Evolutionary conservation across 495 filamentous ascomycete species (phyloP).

Genomic region (Xeromyces bisporus): DNA sequence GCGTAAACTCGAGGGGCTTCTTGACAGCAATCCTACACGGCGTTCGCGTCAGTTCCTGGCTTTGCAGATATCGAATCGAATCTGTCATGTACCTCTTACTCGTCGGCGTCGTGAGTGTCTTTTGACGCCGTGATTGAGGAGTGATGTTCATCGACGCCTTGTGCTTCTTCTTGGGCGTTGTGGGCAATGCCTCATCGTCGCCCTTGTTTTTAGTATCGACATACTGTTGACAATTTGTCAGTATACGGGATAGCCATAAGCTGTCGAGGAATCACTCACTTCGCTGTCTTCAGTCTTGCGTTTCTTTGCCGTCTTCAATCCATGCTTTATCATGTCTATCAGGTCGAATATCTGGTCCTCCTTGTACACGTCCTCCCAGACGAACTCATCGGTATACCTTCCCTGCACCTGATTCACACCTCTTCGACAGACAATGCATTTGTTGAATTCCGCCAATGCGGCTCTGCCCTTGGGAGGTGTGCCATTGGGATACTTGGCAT

Average conservation of each 20-base stretch:
- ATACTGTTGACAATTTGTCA: too few species aligned
- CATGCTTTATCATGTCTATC: conserved; percentile 44
- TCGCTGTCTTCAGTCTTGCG: conserved; percentile 30
- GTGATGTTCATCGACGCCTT: conserved; percentile 39
- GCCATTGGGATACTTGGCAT: conserved; percentile 53
- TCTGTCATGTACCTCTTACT: conserved; percentile 37
- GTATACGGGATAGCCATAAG: too few species aligned
- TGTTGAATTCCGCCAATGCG: conserved; percentile 51
- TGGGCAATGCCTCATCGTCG: conserved; percentile 19
- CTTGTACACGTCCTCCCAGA: conserved; percentile 72
- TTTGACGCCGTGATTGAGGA: conserved; percentile 36
- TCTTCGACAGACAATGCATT: conserved; percentile 77
- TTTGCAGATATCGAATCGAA: not conserved
- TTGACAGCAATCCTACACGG: conserved; percentile 54
- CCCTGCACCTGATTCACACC: conserved; percentile 77
- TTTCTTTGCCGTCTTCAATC: conserved; percentile 39
- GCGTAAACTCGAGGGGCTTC: conserved; percentile 87
- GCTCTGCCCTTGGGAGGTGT: conserved; percentile 50
- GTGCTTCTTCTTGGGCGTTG: conserved; percentile 42
- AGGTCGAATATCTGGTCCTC: conserved; percentile 47
- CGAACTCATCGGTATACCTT: conserved; percentile 82
- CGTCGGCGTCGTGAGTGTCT: conserved; percentile 49
- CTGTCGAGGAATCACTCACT: too few species aligned
- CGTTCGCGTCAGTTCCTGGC: not conserved
- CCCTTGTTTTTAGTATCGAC: conserved; percentile 28